These are phyloP conservation scores for Rhodotorula taiwanensis DNA, from an alignment of 768 basidiomycete species.

Conservation along the genomic window DNA sequence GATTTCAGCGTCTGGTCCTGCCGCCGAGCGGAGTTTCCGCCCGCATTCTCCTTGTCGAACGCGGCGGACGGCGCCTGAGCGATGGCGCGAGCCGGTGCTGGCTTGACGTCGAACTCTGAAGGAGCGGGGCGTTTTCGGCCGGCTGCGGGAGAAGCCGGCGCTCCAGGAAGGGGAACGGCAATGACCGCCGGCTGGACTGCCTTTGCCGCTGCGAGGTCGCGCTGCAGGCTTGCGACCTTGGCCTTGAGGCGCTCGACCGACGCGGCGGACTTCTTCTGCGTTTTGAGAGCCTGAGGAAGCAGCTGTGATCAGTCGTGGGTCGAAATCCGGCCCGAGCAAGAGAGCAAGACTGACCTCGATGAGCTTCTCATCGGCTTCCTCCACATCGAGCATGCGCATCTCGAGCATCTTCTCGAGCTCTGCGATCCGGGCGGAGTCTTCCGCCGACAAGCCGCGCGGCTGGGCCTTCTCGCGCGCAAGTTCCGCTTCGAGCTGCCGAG, in stretches of 20 bases:
- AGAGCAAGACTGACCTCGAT: conserved; percentile 13
- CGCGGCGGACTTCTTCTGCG: conserved; percentile 18
- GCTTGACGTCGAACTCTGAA: conserved; percentile 12
- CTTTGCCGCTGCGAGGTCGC: conserved; percentile 29
- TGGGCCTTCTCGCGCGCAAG: conserved; percentile 2
- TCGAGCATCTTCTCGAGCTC: conserved; percentile 26
- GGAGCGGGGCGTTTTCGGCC: conserved; percentile 30
- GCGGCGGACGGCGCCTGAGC: conserved; percentile 2
- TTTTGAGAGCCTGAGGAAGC: conserved; percentile 19
- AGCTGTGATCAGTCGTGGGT: neutral
- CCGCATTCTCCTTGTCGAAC: conserved; percentile 20
- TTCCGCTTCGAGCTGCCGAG: neutral
- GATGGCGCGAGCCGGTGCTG: conserved; percentile 16
- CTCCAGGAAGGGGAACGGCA: neutral
- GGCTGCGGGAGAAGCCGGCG: neutral
- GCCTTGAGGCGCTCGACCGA: conserved; percentile 32
- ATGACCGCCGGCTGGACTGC: conserved; percentile 1
- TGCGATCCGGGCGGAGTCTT: conserved; percentile 1
- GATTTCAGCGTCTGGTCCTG: neutral
- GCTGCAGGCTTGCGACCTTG: conserved; percentile 26
- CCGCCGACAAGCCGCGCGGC: neutral
- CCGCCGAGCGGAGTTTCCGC: neutral
- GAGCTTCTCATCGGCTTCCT: conserved; percentile 34
- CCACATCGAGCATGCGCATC: conserved; percentile 18
- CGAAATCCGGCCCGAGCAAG: neutral